Conservation (phyloP, 2,329 filamentous ascomycete species). For the Aspergillus brunneoviolaceus region DNA sequence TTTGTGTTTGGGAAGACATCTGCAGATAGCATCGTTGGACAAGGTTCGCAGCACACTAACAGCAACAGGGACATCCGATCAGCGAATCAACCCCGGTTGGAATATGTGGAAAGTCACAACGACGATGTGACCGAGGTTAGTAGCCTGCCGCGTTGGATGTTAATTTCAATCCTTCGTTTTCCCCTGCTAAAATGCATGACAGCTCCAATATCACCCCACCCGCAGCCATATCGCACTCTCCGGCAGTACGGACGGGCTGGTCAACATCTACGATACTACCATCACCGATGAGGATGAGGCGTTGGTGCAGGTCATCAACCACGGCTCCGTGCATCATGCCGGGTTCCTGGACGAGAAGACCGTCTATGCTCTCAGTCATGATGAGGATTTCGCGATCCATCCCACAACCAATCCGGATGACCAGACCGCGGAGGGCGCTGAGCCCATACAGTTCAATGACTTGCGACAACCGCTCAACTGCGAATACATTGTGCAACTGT, state of each 20-base stretch:
- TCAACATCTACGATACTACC: conserved; percentile 61
- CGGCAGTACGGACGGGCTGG: conserved; percentile 62
- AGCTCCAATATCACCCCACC: conserved; percentile 54
- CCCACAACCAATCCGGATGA: conserved; percentile 52
- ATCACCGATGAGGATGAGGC: conserved; percentile 62
- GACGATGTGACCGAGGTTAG: conserved; percentile 61
- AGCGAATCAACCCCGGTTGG: conserved; percentile 33
- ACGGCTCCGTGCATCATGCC: conserved; percentile 61
- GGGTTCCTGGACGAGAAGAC: conserved; percentile 56
- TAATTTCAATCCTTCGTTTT: neutral
- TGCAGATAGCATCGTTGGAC: neutral
- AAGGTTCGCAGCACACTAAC: conserved; percentile 26
- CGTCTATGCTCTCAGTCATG: conserved; percentile 61
- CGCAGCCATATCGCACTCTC: conserved; percentile 57
- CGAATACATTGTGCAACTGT: conserved; percentile 60
- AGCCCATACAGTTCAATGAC: conserved; percentile 55
- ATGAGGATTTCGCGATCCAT: conserved; percentile 61
- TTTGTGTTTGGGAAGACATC: neutral
- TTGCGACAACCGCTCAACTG: conserved; percentile 55
- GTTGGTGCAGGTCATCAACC: conserved; percentile 62
- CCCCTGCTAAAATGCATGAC: neutral
- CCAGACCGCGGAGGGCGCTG: conserved; percentile 45
- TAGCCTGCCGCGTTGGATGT: conserved; percentile 1
- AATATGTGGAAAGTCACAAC: conserved; percentile 50
- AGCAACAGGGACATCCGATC: conserved; percentile 45